Evolutionary conservation across 352 stramenopile species (phyloP), one percentile per base, ranked within the genome.

Genomic region (Phytophthora tubulina): DNA sequence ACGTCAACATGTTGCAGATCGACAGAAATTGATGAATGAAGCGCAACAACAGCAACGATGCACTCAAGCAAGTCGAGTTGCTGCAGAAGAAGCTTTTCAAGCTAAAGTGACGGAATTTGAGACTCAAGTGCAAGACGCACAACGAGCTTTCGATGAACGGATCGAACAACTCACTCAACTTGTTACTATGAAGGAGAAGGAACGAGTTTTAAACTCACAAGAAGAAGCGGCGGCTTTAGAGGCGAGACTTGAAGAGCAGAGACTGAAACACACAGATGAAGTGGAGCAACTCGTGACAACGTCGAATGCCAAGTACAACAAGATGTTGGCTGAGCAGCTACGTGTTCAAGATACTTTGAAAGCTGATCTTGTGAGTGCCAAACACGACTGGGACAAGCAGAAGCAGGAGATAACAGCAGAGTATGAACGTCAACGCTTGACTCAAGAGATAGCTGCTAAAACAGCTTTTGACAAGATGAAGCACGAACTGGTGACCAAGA

Each of bases 301-400:
- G 41, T 84, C 76, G 8, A 95, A 95, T 51, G 71, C 82, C 33
- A 89, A 91, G 56, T 93, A 88, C 65, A 90, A 91, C 56, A 57
- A 72, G 33, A 94, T 96, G 88, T 75, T 95, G 62, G 79, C 76
- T 3, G 73, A 92, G 6, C 87, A 96, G 62, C 63, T 96, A 11
- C 81, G 76, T n/a, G 60, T 68, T 4, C 85, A 92, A 66, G 85
- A 95, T 54, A 71, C 63, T 9, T 61, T 93, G 32, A 75, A 66
- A 35, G 72, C 75, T 3, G 75, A 81, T 32, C 51, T 74, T 0
- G 64, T 69, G 49, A 63, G 51, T 54, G 66, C 51, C 21, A 58
- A 57, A 45, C 51, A 46, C 32, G 67, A 70, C n/a, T 79, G 44
- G 58, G 70, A 73, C 30, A 78, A 73, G 15, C 62, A 79, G 11